A percentile compares a stretch with the other conserved stretches of the same genome.
These are phyloP conservation scores for Mortierella sp. DNA, from an alignment of 371 early-diverging fungal species.

Conservation along the genomic window DNA sequence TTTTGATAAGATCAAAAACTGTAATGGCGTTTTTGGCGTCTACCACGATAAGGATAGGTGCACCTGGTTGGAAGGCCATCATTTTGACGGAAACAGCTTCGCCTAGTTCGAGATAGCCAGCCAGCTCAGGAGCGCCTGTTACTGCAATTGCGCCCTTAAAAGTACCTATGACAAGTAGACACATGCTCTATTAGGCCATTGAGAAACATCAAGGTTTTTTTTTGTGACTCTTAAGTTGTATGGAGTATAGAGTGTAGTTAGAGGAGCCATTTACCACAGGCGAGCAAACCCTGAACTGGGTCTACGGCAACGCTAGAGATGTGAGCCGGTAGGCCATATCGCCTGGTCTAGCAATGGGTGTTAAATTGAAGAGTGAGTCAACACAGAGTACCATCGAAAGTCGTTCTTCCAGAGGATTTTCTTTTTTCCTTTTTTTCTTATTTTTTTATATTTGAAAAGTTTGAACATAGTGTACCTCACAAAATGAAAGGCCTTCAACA, in stretches of 20 bases:
- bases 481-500: slow-evolving; percentile 31
- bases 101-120: slow-evolving; percentile 44
- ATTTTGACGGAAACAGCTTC: slow-evolving; percentile 61
- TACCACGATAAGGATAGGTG: slow-evolving; percentile 61
- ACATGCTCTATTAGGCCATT: background rate
- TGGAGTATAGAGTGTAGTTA: background rate
- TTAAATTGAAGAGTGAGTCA: background rate
- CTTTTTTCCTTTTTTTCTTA: background rate
- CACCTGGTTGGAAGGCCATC: slow-evolving; percentile 66
- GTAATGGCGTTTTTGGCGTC: slow-evolving; percentile 65
- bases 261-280: slow-evolving; percentile 61
- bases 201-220: background rate
- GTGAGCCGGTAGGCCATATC: slow-evolving; percentile 64
- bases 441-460: too few species aligned
- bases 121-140: slow-evolving; percentile 32
- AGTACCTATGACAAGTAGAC: slow-evolving; percentile 25
- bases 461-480: slow-evolving; percentile 33
- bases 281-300: slow-evolving; percentile 67
- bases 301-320: slow-evolving; percentile 66
- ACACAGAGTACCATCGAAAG: slow-evolving; percentile 3
- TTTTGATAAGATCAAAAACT: slow-evolving; percentile 64
- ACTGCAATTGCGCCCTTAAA: slow-evolving; percentile 52
- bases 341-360: slow-evolving; percentile 44
- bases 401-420: slow-evolving; percentile 10
- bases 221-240: too few species aligned